Percentiles rank a stretch among this genome's conserved stretches.
phyloP scores from a whole-genome alignment of 2,329 filamentous ascomycete genomes.

The Coniella vitis region DNA sequence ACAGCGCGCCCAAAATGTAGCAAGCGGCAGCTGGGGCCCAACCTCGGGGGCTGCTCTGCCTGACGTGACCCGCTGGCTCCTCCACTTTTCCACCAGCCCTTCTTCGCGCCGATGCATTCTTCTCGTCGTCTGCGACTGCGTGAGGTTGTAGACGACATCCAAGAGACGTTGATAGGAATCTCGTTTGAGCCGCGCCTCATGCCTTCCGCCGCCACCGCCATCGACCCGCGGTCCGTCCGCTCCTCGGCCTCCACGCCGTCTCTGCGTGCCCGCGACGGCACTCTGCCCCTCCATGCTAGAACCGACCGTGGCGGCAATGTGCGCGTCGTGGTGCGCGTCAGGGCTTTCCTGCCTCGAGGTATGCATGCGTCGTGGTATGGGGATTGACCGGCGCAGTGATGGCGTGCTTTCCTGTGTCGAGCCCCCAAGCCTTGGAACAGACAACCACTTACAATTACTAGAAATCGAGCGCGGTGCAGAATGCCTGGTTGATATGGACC shows the following conservation, averaged over 20 bases:
- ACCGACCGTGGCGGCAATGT: slow-evolving; percentile 68
- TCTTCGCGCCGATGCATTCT: slow-evolving; percentile 19
- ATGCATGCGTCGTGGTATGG: neutral
- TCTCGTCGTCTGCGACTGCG: slow-evolving; percentile 21
- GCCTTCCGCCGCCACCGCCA: slow-evolving; percentile 33
- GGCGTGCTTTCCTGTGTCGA: too few relatives aligned
- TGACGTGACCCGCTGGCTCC: neutral
- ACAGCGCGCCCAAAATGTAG: too few relatives aligned
- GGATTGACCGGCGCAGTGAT: neutral
- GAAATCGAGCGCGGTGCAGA: slow-evolving; percentile 73
- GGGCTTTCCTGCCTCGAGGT: slow-evolving; percentile 76
- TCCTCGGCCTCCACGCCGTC: slow-evolving; percentile 76
- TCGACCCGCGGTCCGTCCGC: slow-evolving; percentile 34
- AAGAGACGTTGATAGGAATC: slow-evolving; percentile 31
- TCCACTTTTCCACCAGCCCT: neutral
- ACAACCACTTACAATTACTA: slow-evolving; percentile 30
- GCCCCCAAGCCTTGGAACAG: too few relatives aligned
- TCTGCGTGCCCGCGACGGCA: slow-evolving; percentile 64
- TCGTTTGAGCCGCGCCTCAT: slow-evolving; percentile 37
- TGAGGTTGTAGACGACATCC: slow-evolving; percentile 21
- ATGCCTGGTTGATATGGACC: slow-evolving; percentile 91
- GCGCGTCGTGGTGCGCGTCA: slow-evolving; percentile 72
- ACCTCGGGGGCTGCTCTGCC: neutral
- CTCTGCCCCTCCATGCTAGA: slow-evolving; percentile 48
- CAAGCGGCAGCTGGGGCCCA: neutral